A percentile compares a stretch with the other conserved stretches of the same genome.
These are phyloP conservation scores for Auriculariales sp. DNA, from an alignment of 768 basidiomycete species.

Conservation along the genomic window DNA sequence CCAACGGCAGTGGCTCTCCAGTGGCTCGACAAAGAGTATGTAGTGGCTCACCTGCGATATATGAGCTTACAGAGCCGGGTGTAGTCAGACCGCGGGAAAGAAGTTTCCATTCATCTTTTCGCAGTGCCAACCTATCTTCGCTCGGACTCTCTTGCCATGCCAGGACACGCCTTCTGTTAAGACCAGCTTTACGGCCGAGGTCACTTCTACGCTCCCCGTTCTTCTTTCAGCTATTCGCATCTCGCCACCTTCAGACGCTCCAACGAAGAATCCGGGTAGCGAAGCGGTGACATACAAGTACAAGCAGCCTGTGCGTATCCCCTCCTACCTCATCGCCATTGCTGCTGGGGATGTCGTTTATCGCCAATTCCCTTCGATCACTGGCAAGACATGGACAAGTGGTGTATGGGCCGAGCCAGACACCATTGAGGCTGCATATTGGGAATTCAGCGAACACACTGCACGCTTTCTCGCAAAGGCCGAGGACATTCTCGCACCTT, in stretches of 20 bases:
- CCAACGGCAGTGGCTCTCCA: slow-evolving; percentile 63
- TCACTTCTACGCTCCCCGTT: slow-evolving; percentile 67
- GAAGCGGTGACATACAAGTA: slow-evolving; percentile 65
- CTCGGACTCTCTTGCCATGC: slow-evolving; percentile 60
- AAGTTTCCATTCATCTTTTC: slow-evolving; percentile 78
- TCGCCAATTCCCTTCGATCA: slow-evolving; percentile 39
- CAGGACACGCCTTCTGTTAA: slow-evolving; percentile 89
- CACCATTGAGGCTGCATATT: slow-evolving; percentile 56
- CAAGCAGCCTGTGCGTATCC: slow-evolving; percentile 70
- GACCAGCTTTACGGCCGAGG: slow-evolving; percentile 76
- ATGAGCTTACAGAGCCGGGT: background rate
- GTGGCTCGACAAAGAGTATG: slow-evolving; percentile 72
- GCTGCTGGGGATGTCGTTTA: slow-evolving; percentile 76
- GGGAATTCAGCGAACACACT: slow-evolving; percentile 85
- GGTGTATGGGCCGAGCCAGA: slow-evolving; percentile 91
- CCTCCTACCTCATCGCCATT: slow-evolving; percentile 85
- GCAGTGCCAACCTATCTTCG: slow-evolving; percentile 83
- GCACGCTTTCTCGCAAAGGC: slow-evolving; percentile 25
- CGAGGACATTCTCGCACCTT: slow-evolving; percentile 44
- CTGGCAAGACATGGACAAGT: slow-evolving; percentile 60
- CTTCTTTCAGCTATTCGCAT: slow-evolving; percentile 73
- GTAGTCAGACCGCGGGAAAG: slow-evolving; percentile 76
- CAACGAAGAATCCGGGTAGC: slow-evolving; percentile 26
- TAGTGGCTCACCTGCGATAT: slow-evolving; percentile 2
- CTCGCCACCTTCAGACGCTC: slow-evolving; percentile 59